Evolutionary conservation across 106 monocot species (phyloP).

Genomic region (Acanthochlamys bracteata): DNA sequence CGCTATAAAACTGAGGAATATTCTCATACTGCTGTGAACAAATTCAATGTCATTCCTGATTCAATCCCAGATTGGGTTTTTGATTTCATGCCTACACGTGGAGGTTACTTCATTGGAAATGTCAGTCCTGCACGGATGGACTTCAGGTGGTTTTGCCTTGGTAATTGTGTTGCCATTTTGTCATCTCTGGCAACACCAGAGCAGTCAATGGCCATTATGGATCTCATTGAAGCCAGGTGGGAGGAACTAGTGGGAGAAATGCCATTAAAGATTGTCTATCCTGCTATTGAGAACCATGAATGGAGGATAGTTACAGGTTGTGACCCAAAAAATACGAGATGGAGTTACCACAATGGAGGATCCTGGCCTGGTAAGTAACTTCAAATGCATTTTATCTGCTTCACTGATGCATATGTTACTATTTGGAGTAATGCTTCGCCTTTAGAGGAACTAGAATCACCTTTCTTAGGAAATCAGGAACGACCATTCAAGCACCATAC

Average conservation of each 20-base stretch:
- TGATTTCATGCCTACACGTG: slow-evolving; percentile 40
- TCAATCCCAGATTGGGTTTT: slow-evolving; percentile 51
- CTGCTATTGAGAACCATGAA: slow-evolving; percentile 35
- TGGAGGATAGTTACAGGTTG: slow-evolving; percentile 41
- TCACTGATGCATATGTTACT: background rate
- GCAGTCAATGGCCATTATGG: slow-evolving; percentile 48
- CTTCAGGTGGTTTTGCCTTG: slow-evolving; percentile 44
- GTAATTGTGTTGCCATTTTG: slow-evolving; percentile 46
- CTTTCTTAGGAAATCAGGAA: too few species aligned
- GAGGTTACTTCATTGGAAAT: slow-evolving; percentile 46
- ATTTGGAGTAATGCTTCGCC: background rate
- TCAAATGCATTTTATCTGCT: background rate
- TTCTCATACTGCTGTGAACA: slow-evolving; percentile 46
- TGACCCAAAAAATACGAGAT: slow-evolving; percentile 43
- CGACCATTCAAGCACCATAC: too few species aligned
- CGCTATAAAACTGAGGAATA: slow-evolving; percentile 50
- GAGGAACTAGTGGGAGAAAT: slow-evolving; percentile 46
- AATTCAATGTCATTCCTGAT: slow-evolving; percentile 42
- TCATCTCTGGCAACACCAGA: slow-evolving; percentile 46
- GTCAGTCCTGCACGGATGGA: slow-evolving; percentile 47
- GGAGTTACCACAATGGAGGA: slow-evolving; percentile 52
- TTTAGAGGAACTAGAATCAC: too few species aligned
- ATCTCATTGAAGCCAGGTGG: slow-evolving; percentile 47
- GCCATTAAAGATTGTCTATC: slow-evolving; percentile 35
- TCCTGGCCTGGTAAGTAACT: slow-evolving; percentile 42